Evolutionary conservation across 768 basidiomycete genomes (phyloP), one percentile per base, ranked within the genome.

Genomic region (Multifurca ochricompacta): DNA sequence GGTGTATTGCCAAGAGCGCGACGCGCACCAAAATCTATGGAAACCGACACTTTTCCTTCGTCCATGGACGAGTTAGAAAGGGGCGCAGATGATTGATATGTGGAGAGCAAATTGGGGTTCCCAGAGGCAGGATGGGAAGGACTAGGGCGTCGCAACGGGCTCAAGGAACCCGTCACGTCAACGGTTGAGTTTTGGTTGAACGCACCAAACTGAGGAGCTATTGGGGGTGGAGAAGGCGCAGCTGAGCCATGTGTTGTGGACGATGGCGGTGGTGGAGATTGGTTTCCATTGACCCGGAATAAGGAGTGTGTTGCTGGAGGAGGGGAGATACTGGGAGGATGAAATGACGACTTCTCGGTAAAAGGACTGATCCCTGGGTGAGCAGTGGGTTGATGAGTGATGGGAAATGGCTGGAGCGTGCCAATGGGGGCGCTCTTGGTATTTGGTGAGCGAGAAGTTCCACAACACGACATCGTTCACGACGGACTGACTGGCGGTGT

Each of bases 31-130:
- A 90, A 90, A 69, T 91, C 88, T 57, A 91, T 89, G 4, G 87
- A 81, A 18, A 91, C 74, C 10, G 86, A 88, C 71, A 91, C 74
- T 65, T 83, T 87, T n/a, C 86, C 84, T 65, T 89, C 87, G 61
- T 87, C 77, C 16, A 66, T 39, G 25, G 43, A 43, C 45, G 58
- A 41, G 34, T 31, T 4, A 21, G 49, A 14, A 34, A 43, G n/a
- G 30, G 42, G 6, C 40, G 41, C 18, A 19, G 54, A 40, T 9
- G 53, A 19, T 23, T 39, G 58, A 31, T 56, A 61, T 16, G 54
- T 51, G 2, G 50, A 48, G 32, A 54, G 50, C 11, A 52, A 9
- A 19, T 60, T 49, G 16, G 9, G 48, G 28, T 32, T 45, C 30
- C 48, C 42, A 28, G 55, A 19, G 23, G 18, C n/a, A 14, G 59